Base-by-base conservation (phyloP, 108 stramenopile genomes). In the Nitzschia inconspicua region DNA sequence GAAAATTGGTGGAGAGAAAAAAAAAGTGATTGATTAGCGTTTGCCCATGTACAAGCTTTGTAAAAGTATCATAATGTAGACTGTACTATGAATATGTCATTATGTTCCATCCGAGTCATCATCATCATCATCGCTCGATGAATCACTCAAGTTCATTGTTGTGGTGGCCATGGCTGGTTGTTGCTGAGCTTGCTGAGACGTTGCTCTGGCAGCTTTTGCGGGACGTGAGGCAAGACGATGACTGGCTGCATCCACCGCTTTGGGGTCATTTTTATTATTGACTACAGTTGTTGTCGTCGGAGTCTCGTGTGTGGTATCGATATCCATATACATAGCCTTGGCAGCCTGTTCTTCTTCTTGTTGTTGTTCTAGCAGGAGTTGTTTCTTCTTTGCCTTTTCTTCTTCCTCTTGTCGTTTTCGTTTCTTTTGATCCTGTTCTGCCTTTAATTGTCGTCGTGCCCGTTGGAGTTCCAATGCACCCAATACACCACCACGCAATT, bases 121-220 rank as follows among this genome's bases (percentile, higher is more conserved):
- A 4, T 64, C 64, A 11, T 74, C 77, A 19, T 88, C 86, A 24
- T 60, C 57, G 39, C 80, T 82, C 14, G 81, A 80, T 11, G 68
- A 75, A 49, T 88, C 87, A 68, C 85, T 86, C 59, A 92, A 63
- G 74, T 92, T 92, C 91, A 92, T 68, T 28, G 56, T 67, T 16
- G 66, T 62, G 35, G 20, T 54, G 43, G 40, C 37, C 35, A 26
- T 30, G 41, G 42, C 57, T 43, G 2, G 43, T 58, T 14, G 57
- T n/a, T n/a, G n/a, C n/a, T n/a, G n/a, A 14, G 7, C 57, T 39
- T 11, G 42, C 28, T 25, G 47, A 18, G 47, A 16, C 18, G 16
- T 47, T 11, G 16, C 47, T n/a, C n/a, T n/a, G 18, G 47, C 22
- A 10, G 47, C 18, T 18, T 11, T 18, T 11, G 47, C 29, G 2